Evolutionary conservation across 768 basidiomycete genomes (phyloP), one percentile per base, ranked within the genome.

Genomic region (Kwoniella bestiolae): DNA sequence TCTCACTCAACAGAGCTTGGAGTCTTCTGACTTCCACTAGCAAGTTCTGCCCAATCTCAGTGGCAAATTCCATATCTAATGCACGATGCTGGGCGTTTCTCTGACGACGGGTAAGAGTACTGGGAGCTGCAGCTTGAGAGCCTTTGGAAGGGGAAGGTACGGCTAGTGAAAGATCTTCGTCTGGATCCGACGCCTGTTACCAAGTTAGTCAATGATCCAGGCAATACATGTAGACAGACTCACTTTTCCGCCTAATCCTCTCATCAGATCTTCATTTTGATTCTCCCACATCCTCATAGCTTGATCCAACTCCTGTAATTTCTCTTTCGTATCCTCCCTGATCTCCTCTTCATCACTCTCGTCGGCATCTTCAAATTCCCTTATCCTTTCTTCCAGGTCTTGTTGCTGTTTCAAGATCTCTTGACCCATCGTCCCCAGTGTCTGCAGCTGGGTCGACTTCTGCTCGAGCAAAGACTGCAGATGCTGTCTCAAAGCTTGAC

Each of bases 1-100:
- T 87, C 82, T 97, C 95, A 16, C 86, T 90, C 45, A 97, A 86
- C 64, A 98, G 85, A 63, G 89, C 90, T 77, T 98, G 95, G 44
- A 98, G 84, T 45, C 95, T 86, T 49, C 94, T 85, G 50, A 97
- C 92, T 83, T 98, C 95, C 7, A 90, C 90, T 31, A 97, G 84
- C 55, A 97, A 84, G 12, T 90, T 90, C 69, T 91, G 94, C 6
- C 95, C 94, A 62, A 98, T 98, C 83, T 98, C 95, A 73, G 96
- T 94, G 44, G 95, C 95, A 73, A 98, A 97, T 84, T 96, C 95
- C 91, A 83, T 77, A 75, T 71, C 79, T 26, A 77, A 69, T 5
- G 73, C 76, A 60, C 75, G 66, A 52, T 76, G 76, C 49, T 79
- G 74, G 16, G 69, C 71, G 60, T 81, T 80, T 16, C 79, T 60